Percentiles rank a stretch among this genome's conserved stretches.
These are phyloP conservation scores for Daldinia eschscholtzii DNA, from an alignment of 2,329 filamentous ascomycete genomes.

Conservation along the genomic window DNA sequence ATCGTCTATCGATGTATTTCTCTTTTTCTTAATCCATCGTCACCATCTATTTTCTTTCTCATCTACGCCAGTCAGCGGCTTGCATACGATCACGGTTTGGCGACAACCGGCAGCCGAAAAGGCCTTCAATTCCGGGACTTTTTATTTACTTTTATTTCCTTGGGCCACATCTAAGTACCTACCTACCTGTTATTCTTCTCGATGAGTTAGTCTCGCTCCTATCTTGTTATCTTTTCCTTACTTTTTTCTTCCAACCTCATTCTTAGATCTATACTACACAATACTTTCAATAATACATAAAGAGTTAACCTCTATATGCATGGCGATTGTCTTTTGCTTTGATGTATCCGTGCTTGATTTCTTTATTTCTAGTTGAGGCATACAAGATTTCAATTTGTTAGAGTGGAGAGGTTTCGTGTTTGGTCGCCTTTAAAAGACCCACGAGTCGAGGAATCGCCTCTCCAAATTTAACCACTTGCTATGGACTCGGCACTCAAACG, in stretches of 20 bases:
- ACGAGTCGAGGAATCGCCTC: conserved; percentile 10
- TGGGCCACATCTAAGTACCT: conserved; percentile 3
- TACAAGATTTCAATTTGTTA: conserved; percentile 1
- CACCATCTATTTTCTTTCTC: background rate
- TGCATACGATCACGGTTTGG: conserved; percentile 20
- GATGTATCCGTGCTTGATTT: no score
- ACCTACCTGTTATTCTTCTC: background rate
- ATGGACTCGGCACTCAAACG: conserved; percentile 27
- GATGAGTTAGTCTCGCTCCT: background rate
- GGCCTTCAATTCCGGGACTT: conserved; percentile 5
- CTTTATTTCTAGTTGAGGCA: background rate
- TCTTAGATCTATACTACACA: background rate
- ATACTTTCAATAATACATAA: background rate
- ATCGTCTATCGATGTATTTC: conserved; percentile 14
- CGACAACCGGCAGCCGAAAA: conserved; percentile 36
- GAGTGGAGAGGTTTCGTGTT: background rate
- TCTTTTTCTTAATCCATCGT: background rate
- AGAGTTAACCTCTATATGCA: background rate
- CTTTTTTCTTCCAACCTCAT: background rate
- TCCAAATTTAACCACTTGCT: conserved; percentile 19
- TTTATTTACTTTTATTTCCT: conserved; percentile 18
- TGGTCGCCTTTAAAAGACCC: background rate
- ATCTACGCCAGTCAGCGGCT: conserved; percentile 22
- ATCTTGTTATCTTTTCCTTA: background rate
- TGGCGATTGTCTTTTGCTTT: no score